Conservation (phyloP, 352 stramenopile genomes). For the Pythium dissimile region DNA sequence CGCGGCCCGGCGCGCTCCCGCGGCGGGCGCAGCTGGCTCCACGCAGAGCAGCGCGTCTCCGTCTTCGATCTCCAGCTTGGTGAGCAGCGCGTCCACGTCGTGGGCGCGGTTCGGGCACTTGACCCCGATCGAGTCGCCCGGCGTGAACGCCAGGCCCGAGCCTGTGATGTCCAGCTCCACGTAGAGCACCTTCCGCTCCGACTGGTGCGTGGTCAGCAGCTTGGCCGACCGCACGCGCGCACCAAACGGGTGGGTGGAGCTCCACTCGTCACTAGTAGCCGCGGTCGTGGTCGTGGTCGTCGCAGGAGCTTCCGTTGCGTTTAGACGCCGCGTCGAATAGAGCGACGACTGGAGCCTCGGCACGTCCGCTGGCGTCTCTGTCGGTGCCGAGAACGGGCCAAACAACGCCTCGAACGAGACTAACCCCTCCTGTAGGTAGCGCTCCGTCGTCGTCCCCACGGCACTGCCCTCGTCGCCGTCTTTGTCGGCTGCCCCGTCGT, state of each 20-base stretch:
- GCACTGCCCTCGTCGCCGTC: neutral
- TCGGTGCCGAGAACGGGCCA: constrained; percentile 28
- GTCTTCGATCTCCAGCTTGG: constrained; percentile 40
- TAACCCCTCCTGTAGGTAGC: constrained; percentile 36
- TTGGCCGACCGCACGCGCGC: constrained; percentile 38
- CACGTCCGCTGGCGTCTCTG: constrained; percentile 41
- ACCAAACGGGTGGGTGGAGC: constrained; percentile 44
- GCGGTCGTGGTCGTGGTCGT: neutral
- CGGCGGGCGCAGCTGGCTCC: constrained; percentile 26
- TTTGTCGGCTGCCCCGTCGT: constrained; percentile 3
- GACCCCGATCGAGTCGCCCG: constrained; percentile 84
- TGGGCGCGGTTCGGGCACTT: constrained; percentile 73
- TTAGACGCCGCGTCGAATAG: constrained; percentile 40
- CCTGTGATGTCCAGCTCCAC: constrained; percentile 43
- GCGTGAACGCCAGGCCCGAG: constrained; percentile 60
- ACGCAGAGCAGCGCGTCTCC: constrained; percentile 32
- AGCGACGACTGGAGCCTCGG: constrained; percentile 54
- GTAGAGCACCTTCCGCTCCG: constrained; percentile 56
- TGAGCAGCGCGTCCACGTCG: constrained; percentile 67
- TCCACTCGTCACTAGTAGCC: constrained; percentile 37
- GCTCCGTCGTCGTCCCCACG: neutral
- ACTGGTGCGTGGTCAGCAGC: constrained; percentile 45
- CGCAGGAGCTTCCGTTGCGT: constrained; percentile 8
- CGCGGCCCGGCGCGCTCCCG: neutral
- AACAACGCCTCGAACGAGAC: constrained; percentile 66